Base-by-base conservation (phyloP, 345 rosid species). In the Hibiscus trionum region DNA sequence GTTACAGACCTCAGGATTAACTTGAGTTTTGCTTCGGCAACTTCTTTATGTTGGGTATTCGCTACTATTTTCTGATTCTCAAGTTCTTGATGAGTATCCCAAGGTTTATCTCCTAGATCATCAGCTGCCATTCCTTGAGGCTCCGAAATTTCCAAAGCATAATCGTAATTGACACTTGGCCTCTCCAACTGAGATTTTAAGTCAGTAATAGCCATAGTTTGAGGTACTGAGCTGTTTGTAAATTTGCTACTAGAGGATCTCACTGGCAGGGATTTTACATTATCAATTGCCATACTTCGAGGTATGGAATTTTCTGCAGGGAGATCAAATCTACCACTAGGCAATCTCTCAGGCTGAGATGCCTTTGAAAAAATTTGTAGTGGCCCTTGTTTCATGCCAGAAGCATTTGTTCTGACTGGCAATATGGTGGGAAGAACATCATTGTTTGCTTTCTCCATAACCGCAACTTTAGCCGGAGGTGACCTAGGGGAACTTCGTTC, bases 21-120 rank as follows among this genome's bases (percentile, higher is more conserved):
- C 85, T 85, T 92, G 75, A 92, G 89, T 80, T 89, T 90, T 81
- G 98, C 96, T 70, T 76, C 78, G 1, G 88, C 84, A 83, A 86
- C 86, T 84, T 88, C 87, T 39, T 29, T 68, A 56, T 83, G 82
- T 66, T 78, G 80, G 66, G 77, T 71, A 57, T 77, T 59, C 63
- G 71, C 77, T 74, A 78, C 69, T 59, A 69, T 80, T 62, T 73
- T 69, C 71, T 67, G 80, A 73, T 72, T 79, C 75, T 83, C 82
- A 4, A 71, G 73, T 74, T 77, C 86, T 77, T 75, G 80, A 62
- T 66, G 70, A 68, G 61, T 70, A 79, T 78, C 82, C 71, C 26
- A 19, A 70, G 75, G 77, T 26, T 77, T 77, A 71, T 79, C 77
- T 78, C 83, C 87, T 60, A 75, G 56, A 24, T 53, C 29, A 21